Conservation (phyloP, 1,139 yeast species). For the Hansenula anomala region DNA sequence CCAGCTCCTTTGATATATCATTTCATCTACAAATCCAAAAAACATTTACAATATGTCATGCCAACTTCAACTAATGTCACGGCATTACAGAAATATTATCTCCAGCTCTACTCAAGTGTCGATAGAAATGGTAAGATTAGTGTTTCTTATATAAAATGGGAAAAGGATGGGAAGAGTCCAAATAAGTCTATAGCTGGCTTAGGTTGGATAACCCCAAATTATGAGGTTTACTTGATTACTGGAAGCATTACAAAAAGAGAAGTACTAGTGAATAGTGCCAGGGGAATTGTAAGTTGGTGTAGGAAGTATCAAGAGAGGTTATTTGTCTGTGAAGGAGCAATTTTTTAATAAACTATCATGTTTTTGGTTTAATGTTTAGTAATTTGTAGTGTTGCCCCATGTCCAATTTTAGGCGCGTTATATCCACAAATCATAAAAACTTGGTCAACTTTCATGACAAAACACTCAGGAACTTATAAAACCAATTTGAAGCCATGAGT, state of each 20-base stretch:
- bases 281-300: conserved; percentile 53
- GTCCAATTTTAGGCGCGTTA: too few relatives aligned
- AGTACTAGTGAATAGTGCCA: conserved; percentile 46
- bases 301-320: conserved; percentile 49
- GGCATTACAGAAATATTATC: conserved; percentile 15
- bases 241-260: conserved; percentile 44
- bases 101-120: conserved; percentile 16
- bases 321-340: conserved; percentile 61
- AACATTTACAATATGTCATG: conserved; percentile 52
- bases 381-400: not conserved
- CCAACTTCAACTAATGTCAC: conserved; percentile 19
- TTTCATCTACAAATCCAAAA: conserved; percentile 71
- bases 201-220: conserved; percentile 51
- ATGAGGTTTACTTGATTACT: conserved; percentile 51
- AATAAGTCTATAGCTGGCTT: conserved; percentile 39
- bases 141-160: conserved; percentile 32
- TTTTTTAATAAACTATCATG: conserved; percentile 26
- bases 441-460: too few relatives aligned
- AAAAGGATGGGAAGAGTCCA: conserved; percentile 10
- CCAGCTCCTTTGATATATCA: conserved; percentile 66
- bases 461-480: too few relatives aligned
- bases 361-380: not conserved
- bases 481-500: too few relatives aligned
- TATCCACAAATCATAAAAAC: too few relatives aligned
- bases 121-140: conserved; percentile 14